Base-by-base conservation (phyloP, 1,139 yeast genomes). In the Geotrichum siamense region DNA sequence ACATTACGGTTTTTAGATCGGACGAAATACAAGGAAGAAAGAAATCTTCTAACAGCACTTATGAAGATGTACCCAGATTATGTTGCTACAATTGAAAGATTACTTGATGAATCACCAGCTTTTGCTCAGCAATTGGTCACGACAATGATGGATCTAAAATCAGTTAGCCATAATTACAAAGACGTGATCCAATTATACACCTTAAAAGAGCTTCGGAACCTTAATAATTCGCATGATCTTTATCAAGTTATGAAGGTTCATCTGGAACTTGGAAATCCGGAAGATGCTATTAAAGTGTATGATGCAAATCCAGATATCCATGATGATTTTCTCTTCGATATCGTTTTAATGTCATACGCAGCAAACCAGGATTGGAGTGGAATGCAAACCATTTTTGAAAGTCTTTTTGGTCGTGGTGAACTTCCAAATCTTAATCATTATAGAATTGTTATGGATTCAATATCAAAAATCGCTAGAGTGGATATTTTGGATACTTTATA, bases 371-470 rank as follows among this genome's bases (percentile, higher is more conserved):
- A 79, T 51, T 82, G 87, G 82, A 63, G 64, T 23, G 64, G 72
- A 4, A 66, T 85, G 49, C 82, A 80, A 56, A 55, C 64, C n/a
- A 73, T 76, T 41, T 80, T 84, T 55, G 84, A 82, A 50, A 70
- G 68, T 2, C 66, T 82, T 59, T 74, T 77, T 50, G 79, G 79
- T 1, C 64, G 70, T 21, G 80, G 79, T 1, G 67, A 74, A 34
- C 61, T 75, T 20, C 83, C 87, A 0, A 71, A 72, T 40, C 63
- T 74, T 12, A 58, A 65, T 4, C 87, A 82, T 56, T 83, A 82
- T 57, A 71, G 76, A 3, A 71, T 78, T 28, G 78, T 82, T 3
- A 76, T 86, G 75, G 64, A 68, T 44, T 78, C 86, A 0, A 65
- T 84, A 49, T 78, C 85, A 0, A 57, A 62, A 6, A 62, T 75